Conservation (phyloP, 164 flowering plant genomes). For the Dillenia suffruticosa region DNA sequence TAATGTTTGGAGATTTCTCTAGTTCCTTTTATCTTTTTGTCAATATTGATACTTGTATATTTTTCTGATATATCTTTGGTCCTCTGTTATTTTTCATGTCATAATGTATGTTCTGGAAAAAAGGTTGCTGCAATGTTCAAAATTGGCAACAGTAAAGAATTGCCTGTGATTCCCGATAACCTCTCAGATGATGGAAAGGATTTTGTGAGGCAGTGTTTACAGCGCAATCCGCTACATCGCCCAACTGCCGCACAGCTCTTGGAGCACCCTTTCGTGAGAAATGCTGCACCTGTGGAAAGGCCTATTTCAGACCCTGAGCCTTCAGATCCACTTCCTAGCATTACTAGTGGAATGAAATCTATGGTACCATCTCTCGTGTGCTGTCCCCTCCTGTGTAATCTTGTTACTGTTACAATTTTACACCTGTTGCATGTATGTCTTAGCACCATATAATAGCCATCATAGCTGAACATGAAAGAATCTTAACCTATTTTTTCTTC, state of each 20-base stretch:
- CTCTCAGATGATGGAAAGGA: conserved; percentile 89
- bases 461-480: too few relatives aligned
- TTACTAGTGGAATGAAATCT: conserved; percentile 40
- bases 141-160: conserved; percentile 92
- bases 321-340: conserved; percentile 36
- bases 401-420: too few relatives aligned
- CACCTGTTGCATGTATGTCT: too few relatives aligned
- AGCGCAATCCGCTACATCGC: conserved; percentile 72
- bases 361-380: conserved; percentile 30
- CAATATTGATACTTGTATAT: background rate
- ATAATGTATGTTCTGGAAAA: conserved; percentile 1
- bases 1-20: too few relatives aligned
- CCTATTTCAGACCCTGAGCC: conserved; percentile 33
- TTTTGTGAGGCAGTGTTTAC: conserved; percentile 76
- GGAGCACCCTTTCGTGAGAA: conserved; percentile 89
- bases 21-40: background rate
- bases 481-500: too few relatives aligned
- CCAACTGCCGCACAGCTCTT: conserved; percentile 80
- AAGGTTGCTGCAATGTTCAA: conserved; percentile 94
- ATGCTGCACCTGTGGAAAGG: conserved; percentile 62
- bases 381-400: too few relatives aligned
- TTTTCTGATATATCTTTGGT: background rate
- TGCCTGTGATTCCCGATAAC: conserved; percentile 82
- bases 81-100: background rate
- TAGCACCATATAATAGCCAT: too few relatives aligned